phyloP scores from a whole-genome alignment of 1,284 basidiomycete species.

The Erythrobasidium hasegawianum region DNA sequence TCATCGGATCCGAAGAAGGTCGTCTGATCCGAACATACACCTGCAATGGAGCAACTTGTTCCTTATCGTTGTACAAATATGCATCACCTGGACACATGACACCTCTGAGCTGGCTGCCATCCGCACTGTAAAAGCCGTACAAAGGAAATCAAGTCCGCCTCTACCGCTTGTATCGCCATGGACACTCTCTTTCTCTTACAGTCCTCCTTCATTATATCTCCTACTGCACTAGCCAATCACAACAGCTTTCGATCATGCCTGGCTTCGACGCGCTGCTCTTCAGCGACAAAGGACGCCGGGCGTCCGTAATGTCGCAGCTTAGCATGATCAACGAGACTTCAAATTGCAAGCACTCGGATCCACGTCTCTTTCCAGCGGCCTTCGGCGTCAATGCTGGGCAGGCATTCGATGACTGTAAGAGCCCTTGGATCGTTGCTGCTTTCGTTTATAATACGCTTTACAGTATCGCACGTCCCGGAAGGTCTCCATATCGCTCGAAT shows the following conservation, averaged over 20 bases:
- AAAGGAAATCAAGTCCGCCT: too few species aligned
- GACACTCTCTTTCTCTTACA: too few species aligned
- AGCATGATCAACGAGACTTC: neutral
- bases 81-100: too few species aligned
- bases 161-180: too few species aligned
- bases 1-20: too few species aligned
- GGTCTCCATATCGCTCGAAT: constrained; percentile 7
- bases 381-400: constrained; percentile 27
- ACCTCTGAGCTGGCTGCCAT: too few species aligned
- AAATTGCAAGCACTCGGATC: neutral
- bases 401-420: constrained; percentile 26
- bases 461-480: constrained; percentile 6
- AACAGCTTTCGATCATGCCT: neutral
- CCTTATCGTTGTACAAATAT: too few species aligned
- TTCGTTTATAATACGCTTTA: neutral
- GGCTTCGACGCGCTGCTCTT: neutral
- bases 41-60: too few species aligned
- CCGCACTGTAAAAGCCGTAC: too few species aligned
- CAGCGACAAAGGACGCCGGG: neutral
- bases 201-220: too few species aligned
- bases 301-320: neutral
- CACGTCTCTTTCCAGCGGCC: constrained; percentile 24
- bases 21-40: too few species aligned
- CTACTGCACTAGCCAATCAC: neutral
- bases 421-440: too few species aligned